Conservation (phyloP, 768 basidiomycete species). For the Amyloporia xantha region DNA sequence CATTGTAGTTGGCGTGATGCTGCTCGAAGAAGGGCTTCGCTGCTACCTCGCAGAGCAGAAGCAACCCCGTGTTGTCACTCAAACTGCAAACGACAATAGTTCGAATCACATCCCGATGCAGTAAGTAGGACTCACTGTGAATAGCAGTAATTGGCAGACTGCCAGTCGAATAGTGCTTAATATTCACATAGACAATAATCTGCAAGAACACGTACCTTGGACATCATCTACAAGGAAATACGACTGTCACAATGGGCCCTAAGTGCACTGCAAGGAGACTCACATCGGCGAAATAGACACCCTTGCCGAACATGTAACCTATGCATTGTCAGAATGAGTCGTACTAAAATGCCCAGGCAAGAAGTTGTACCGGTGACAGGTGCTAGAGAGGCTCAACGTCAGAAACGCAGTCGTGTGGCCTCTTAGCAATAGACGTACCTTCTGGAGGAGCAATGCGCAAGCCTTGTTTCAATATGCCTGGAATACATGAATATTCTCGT, state of each 20-base stretch:
- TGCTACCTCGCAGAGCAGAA: conserved; percentile 56
- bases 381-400: conserved; percentile 23
- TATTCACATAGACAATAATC: not conserved
- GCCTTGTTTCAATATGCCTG: conserved; percentile 56
- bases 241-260: too few relatives aligned
- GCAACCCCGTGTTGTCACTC: conserved; percentile 45
- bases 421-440: conserved; percentile 27
- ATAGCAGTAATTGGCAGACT: conserved; percentile 55
- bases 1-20: conserved; percentile 39
- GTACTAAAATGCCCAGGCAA: not conserved
- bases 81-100: conserved; percentile 27
- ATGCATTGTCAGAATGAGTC: not conserved
- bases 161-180: not conserved
- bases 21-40: conserved; percentile 50
- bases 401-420: not conserved
- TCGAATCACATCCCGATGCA: conserved; percentile 3
- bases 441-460: conserved; percentile 61
- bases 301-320: conserved; percentile 62
- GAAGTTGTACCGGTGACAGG: conserved; percentile 37
- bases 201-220: conserved; percentile 35
- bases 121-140: conserved; percentile 30
- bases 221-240: conserved; percentile 44
- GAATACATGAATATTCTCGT: too few relatives aligned
- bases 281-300: conserved; percentile 59
- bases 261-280: conserved; percentile 16